phyloP scores from a whole-genome alignment of 306 rosid species.

The peach (Prunus persica) region Prunus_persica_NCBIv2 NC_034009.1:1471501-1472000 shows the following conservation, averaged over 20 bases:
- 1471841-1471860: background rate
- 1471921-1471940: background rate
- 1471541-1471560: background rate
- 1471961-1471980: background rate
- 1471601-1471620: slow-evolving; percentile 83
- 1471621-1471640: slow-evolving; percentile 80
- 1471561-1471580: slow-evolving; percentile 80
- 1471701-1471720: background rate
- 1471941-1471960: background rate
- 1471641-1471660: slow-evolving; percentile 60
- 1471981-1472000: background rate
- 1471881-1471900: background rate
- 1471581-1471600: slow-evolving; percentile 89
- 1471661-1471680: slow-evolving; percentile 49
- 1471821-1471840: background rate
- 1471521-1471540: background rate
- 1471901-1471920: background rate
- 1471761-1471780: background rate
- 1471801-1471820: background rate
- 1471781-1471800: background rate
- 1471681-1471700: slow-evolving; percentile 53
- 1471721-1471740: background rate
- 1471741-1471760: no score
- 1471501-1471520: background rate
- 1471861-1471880: background rate